Base-by-base conservation (phyloP, 176 grass and related monocot species). In the Musa troglodytarum region DNA sequence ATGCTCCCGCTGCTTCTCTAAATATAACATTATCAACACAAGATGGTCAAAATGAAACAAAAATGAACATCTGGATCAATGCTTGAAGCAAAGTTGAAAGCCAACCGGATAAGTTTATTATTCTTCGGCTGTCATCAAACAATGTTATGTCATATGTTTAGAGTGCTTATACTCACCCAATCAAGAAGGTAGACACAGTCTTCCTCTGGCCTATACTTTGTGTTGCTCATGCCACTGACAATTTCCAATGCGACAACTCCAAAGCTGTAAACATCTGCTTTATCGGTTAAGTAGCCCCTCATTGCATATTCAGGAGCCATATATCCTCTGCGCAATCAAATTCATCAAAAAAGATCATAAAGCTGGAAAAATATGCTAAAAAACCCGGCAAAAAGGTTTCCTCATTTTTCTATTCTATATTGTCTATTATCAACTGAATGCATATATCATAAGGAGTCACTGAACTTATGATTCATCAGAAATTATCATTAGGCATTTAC, bases 251-350 rank as follows among this genome's bases (percentile, higher is more conserved):
- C 54, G 11, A 96, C 82, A 65, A 96, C 87, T 62, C 92, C 92
- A 34, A 92, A 96, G 58, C 87, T 87, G 75, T 96, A 92, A 24
- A 96, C 85, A 86, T 96, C 92, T 4, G 88, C 83, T 89, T 96
- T 96, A 50, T 81, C 82, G 54, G 92, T 96, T 65, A 96, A 92
- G 71, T 87, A 92, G 65, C 92, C 92, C 83, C 92, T 92, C 80
- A 87, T 96, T 21, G 89, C 87, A 87, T 96, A 96, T 77, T 92
- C 92, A 76, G 92, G 92, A 73, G 92, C 92, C 89, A 96, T 96
- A 75, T 96, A 96, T 80, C 92, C 92, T 57, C 92, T 96, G 82
- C 69, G 51, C 80, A 63, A 78, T 85, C 26, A 29, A 71, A 72
- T 43, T 70, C 21, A 82, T 73, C 75, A 74, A 49, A 68, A 22